Evolutionary conservation across 2,329 filamentous ascomycete genomes (phyloP).

Genomic region (Clarireedia sp.): DNA sequence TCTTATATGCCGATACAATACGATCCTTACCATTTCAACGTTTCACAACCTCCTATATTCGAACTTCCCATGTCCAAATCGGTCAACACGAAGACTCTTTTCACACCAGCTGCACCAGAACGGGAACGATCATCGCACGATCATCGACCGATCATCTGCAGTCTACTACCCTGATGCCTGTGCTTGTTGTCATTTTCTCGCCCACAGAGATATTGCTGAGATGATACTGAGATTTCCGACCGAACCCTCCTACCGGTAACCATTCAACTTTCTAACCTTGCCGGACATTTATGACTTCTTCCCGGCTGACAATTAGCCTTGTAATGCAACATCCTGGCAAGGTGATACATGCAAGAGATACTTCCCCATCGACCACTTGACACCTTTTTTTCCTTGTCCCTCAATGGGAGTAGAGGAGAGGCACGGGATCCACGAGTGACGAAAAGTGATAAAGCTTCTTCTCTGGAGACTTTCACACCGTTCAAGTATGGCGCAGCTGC

Average conservation of each 20-base stretch:
- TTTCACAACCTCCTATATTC: not conserved
- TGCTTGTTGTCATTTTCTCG: not conserved
- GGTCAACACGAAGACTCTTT: slow-evolving; percentile 1
- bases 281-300: not conserved
- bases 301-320: not conserved
- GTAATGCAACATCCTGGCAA: not conserved
- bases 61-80: slow-evolving; percentile 1
- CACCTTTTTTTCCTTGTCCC: not conserved
- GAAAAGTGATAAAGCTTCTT: not conserved
- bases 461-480: not conserved
- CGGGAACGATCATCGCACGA: slow-evolving; percentile 1
- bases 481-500: not conserved
- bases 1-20: not conserved
- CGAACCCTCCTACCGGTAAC: slow-evolving; percentile 10
- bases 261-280: not conserved
- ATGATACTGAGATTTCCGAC: slow-evolving; percentile 9
- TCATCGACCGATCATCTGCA: slow-evolving; percentile 9
- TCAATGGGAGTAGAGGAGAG: not conserved
- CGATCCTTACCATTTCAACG: too few relatives aligned
- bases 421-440: not conserved
- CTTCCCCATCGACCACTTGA: not conserved
- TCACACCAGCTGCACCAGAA: not conserved
- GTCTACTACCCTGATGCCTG: slow-evolving; percentile 4
- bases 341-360: slow-evolving; percentile 3
- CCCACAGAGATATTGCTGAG: slow-evolving; percentile 5